These are phyloP conservation scores for Naganishia onofrii DNA, from an alignment of 768 basidiomycete genomes.

Conservation along the genomic window DNA sequence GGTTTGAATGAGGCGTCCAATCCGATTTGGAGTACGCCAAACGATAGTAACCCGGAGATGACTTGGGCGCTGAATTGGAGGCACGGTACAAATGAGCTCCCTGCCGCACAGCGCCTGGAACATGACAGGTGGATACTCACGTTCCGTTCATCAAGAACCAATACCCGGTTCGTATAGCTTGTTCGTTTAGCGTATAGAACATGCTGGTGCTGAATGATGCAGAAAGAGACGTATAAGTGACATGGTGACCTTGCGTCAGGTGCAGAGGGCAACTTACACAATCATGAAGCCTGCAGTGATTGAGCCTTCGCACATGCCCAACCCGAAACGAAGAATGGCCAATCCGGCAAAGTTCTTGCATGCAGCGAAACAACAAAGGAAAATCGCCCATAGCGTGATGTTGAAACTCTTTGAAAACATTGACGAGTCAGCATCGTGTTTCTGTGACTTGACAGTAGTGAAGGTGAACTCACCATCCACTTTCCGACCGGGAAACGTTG, in stretches of 20 bases:
- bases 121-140: background rate
- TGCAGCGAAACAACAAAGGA: slow-evolving; percentile 40
- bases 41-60: slow-evolving; percentile 38
- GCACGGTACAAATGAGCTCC: background rate
- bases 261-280: background rate
- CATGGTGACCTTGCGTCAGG: background rate
- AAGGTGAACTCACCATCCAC: slow-evolving; percentile 32
- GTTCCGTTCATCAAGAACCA: slow-evolving; percentile 40
- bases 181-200: slow-evolving; percentile 40
- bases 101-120: background rate
- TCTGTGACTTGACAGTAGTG: too few relatives aligned
- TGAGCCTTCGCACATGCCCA: slow-evolving; percentile 38
- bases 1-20: slow-evolving; percentile 32
- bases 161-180: slow-evolving; percentile 33
- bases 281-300: slow-evolving; percentile 44
- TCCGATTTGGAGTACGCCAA: slow-evolving; percentile 37
- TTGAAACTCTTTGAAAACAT: slow-evolving; percentile 21
- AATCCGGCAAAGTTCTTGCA: slow-evolving; percentile 42
- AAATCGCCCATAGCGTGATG: slow-evolving; percentile 37
- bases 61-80: slow-evolving; percentile 34
- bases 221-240: background rate
- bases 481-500: slow-evolving; percentile 40
- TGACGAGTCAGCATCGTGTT: background rate
- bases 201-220: slow-evolving; percentile 24
- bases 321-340: slow-evolving; percentile 27